phyloP scores from a whole-genome alignment of 306 rosid species.

The Acacia confusa region DNA sequence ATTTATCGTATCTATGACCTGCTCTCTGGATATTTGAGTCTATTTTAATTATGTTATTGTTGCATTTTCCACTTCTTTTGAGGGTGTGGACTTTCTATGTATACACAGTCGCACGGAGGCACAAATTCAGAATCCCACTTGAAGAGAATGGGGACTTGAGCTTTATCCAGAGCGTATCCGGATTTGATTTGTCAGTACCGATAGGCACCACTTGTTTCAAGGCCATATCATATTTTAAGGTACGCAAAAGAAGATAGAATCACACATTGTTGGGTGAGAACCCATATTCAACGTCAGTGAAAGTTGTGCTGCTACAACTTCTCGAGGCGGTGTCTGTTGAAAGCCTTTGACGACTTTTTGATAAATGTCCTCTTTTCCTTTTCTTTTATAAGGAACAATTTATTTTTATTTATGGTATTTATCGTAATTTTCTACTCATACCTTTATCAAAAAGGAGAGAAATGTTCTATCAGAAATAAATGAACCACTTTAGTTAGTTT shows the following conservation, averaged over 20 bases:
- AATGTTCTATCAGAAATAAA: too few relatives aligned
- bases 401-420: too few relatives aligned
- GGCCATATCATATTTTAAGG: slow-evolving; percentile 17
- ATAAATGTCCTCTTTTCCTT: neutral
- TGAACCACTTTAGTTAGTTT: neutral
- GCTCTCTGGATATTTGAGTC: slow-evolving; percentile 17
- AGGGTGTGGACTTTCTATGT: neutral
- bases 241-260: slow-evolving; percentile 17
- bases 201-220: slow-evolving; percentile 6
- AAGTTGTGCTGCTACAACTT: slow-evolving; percentile 32
- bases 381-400: too few relatives aligned
- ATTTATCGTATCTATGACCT: neutral
- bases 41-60: neutral
- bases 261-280: slow-evolving; percentile 8
- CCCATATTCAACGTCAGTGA: slow-evolving; percentile 12
- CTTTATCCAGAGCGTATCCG: neutral
- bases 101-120: neutral
- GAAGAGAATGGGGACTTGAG: slow-evolving; percentile 20
- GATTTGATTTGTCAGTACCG: slow-evolving; percentile 9
- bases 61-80: neutral
- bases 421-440: too few relatives aligned
- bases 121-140: slow-evolving; percentile 9
- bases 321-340: slow-evolving; percentile 13
- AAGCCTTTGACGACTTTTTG: neutral
- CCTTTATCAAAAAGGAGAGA: neutral